Percentiles rank a stretch among this genome's conserved stretches.
Evolutionary conservation across 1,284 basidiomycete species (phyloP).

Genomic region (Moesziomyces sp.): DNA sequence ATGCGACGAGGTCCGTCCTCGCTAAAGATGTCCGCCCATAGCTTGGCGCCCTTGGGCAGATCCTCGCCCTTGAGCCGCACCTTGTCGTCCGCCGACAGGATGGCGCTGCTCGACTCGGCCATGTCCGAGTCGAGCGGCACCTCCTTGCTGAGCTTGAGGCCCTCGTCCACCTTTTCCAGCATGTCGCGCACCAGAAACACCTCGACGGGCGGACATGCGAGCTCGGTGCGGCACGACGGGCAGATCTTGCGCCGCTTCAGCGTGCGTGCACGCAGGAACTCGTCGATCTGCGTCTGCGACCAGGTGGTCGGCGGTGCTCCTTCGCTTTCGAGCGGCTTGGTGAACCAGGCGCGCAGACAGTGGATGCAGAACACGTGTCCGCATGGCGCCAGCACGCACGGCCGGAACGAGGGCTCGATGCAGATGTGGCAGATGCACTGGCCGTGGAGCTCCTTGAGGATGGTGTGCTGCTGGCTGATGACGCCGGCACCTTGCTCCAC

Average conservation of each 20-base stretch:
- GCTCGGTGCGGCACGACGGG: conserved; percentile 59
- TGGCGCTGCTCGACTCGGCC: conserved; percentile 27
- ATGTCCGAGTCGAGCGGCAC: conserved; percentile 22
- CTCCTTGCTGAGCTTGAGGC: conserved; percentile 22
- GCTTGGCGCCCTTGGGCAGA: conserved; percentile 36
- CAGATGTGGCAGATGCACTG: conserved; percentile 57
- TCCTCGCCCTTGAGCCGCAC: conserved; percentile 36
- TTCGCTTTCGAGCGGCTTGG: conserved; percentile 44
- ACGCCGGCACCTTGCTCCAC: conserved; percentile 16
- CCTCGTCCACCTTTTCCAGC: conserved; percentile 49
- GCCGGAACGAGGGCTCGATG: conserved; percentile 55
- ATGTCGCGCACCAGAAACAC: conserved; percentile 58
- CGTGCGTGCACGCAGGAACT: conserved; percentile 25
- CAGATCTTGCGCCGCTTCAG: conserved; percentile 60
- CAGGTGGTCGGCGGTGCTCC: conserved; percentile 18
- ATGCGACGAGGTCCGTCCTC: conserved; percentile 33
- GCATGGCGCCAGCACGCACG: conserved; percentile 60
- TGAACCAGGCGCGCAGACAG: conserved; percentile 63
- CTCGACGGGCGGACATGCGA: conserved; percentile 56
- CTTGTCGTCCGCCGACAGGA: conserved; percentile 31
- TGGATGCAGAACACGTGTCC: conserved; percentile 63
- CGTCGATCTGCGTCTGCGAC: conserved; percentile 12
- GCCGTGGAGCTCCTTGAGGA: conserved; percentile 37
- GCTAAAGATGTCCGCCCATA: conserved; percentile 55
- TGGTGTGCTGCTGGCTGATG: conserved; percentile 29